Conservation (phyloP, 164 flowering plant genomes). For the grape (Vitis vinifera) region ASM3070453v1 NC_081817.1:24159501-24160000, state of each 20-base stretch:
- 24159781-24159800: conserved; percentile 98
- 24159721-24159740: conserved; percentile 5
- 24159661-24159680: conserved; percentile 67
- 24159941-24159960: neutral
- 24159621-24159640: conserved; percentile 93
- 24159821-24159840: conserved; percentile 93
- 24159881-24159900: conserved; percentile 3
- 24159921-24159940: neutral
- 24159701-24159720: neutral
- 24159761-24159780: conserved; percentile 24
- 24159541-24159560: too few species aligned
- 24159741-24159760: neutral
- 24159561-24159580: neutral
- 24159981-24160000: neutral
- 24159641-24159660: conserved; percentile 93
- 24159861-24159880: conserved; percentile 99
- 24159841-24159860: conserved; percentile 98
- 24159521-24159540: too few species aligned
- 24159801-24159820: conserved; percentile 97
- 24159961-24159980: neutral
- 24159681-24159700: neutral
- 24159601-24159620: conserved; percentile 68
- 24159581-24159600: conserved; percentile 11
- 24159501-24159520: too few species aligned
- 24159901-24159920: neutral